Evolutionary conservation across 1,284 basidiomycete species (phyloP).

Genomic region (Tilletia setariae): DNA sequence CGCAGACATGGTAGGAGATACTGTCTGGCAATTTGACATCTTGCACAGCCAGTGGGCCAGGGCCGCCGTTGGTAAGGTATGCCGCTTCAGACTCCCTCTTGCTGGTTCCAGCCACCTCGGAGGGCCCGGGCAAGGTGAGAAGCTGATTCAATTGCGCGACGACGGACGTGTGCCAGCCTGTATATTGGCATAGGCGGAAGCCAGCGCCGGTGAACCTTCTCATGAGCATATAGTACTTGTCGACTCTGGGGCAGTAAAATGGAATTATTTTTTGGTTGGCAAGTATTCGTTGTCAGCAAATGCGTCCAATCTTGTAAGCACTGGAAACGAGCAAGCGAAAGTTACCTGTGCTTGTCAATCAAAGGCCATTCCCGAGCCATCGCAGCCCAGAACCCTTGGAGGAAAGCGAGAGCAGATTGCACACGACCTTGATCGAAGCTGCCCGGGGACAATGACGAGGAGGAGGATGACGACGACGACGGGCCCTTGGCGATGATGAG

Average conservation of each 20-base stretch:
- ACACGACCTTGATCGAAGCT: slow-evolving; percentile 26
- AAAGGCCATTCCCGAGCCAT: slow-evolving; percentile 86
- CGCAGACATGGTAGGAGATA: slow-evolving; percentile 69
- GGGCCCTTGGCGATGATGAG: slow-evolving; percentile 27
- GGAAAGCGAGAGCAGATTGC: slow-evolving; percentile 67
- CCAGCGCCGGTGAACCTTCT: slow-evolving; percentile 80
- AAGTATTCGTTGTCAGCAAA: no score
- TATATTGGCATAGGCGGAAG: slow-evolving; percentile 72
- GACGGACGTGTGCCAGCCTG: slow-evolving; percentile 65
- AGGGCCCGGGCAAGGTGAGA: slow-evolving; percentile 12
- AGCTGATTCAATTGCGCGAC: slow-evolving; percentile 49
- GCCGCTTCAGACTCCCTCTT: background rate
- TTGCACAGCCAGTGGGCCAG: slow-evolving; percentile 20
- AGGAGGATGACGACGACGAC: slow-evolving; percentile 11
- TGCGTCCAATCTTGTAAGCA: no score
- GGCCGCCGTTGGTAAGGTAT: background rate
- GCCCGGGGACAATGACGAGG: background rate
- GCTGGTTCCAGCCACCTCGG: slow-evolving; percentile 21
- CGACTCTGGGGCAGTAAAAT: slow-evolving; percentile 52
- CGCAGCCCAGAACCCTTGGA: slow-evolving; percentile 84
- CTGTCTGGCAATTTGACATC: slow-evolving; percentile 74
- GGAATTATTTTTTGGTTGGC: background rate
- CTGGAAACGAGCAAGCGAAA: background rate
- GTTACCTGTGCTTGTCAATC: slow-evolving; percentile 80
- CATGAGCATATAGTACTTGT: slow-evolving; percentile 95